These are phyloP conservation scores for Thraustochytrium striatum DNA, from an alignment of 352 stramenopile genomes.

Conservation along the genomic window DNA sequence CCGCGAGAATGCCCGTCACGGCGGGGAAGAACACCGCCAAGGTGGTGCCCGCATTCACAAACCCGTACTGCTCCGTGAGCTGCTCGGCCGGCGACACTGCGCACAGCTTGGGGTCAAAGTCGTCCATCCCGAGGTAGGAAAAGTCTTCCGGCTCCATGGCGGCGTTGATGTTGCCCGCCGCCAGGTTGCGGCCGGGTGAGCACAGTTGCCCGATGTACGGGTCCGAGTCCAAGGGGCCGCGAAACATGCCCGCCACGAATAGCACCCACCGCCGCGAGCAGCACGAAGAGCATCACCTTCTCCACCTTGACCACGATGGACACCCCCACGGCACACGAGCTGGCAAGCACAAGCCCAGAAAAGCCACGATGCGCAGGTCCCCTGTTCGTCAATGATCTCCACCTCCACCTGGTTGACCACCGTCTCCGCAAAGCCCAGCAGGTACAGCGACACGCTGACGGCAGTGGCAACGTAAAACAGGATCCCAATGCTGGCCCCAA, in stretches of 20 bases:
- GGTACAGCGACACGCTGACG: slow-evolving; percentile 64
- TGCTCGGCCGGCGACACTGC: background rate
- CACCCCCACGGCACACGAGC: slow-evolving; percentile 43
- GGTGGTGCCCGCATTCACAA: slow-evolving; percentile 46
- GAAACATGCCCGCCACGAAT: slow-evolving; percentile 5
- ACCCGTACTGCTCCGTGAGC: slow-evolving; percentile 5
- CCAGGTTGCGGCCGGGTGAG: too few relatives aligned
- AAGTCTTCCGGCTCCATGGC: background rate
- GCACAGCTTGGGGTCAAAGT: slow-evolving; percentile 6
- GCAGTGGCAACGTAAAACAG: slow-evolving; percentile 70
- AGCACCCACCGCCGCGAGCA: slow-evolving; percentile 29
- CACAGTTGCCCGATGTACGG: too few relatives aligned
- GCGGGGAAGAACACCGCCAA: slow-evolving; percentile 68
- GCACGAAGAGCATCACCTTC: slow-evolving; percentile 47
- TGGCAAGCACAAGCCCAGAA: slow-evolving; percentile 43
- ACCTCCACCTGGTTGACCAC: slow-evolving; percentile 45
- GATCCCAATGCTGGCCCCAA: slow-evolving; percentile 68
- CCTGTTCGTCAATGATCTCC: slow-evolving; percentile 15
- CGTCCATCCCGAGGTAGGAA: background rate
- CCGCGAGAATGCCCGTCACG: slow-evolving; percentile 61
- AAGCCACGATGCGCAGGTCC: slow-evolving; percentile 43
- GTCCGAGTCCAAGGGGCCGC: too few relatives aligned
- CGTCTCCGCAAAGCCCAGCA: slow-evolving; percentile 64
- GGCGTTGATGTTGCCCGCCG: too few relatives aligned
- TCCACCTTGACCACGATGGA: slow-evolving; percentile 44